Percentiles rank a stretch among this genome's conserved stretches.
Evolutionary conservation across 176 grass and related monocot species (phyloP).

Genomic region (Cymbopogon citratus): DNA sequence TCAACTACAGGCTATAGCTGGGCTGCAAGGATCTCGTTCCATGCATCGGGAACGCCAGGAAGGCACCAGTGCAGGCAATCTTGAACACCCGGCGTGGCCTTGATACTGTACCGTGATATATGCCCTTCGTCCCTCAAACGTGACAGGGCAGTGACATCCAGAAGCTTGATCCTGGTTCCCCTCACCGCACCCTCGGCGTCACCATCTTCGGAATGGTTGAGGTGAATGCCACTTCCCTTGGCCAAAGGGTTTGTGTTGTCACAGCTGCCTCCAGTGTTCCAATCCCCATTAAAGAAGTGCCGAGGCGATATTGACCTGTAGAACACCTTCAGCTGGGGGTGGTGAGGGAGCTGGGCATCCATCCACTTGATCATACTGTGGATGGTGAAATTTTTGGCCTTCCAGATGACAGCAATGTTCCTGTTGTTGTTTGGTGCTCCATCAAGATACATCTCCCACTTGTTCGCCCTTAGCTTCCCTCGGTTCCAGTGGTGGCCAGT

Average conservation of each 20-base stretch:
- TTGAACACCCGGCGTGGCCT: conserved; percentile 54
- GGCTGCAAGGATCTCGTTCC: conserved; percentile 78
- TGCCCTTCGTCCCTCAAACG: conserved; percentile 76
- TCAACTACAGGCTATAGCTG: conserved; percentile 42
- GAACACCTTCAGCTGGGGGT: conserved; percentile 63
- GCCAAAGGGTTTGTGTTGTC: conserved; percentile 72
- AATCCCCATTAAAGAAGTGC: conserved; percentile 84
- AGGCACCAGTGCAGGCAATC: conserved; percentile 96
- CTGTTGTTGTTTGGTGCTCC: conserved; percentile 53
- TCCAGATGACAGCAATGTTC: conserved; percentile 59
- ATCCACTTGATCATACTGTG: conserved; percentile 69
- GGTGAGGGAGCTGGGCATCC: conserved; percentile 52
- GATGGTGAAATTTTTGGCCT: conserved; percentile 75
- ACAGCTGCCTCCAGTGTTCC: conserved; percentile 65
- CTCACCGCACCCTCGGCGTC: conserved; percentile 53
- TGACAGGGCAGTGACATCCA: conserved; percentile 76
- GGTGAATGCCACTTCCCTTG: conserved; percentile 46
- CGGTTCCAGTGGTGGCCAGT: conserved; percentile 93
- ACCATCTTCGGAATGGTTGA: conserved; percentile 49
- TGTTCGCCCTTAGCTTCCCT: conserved; percentile 64
- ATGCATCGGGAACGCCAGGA: conserved; percentile 77
- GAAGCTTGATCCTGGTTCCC: conserved; percentile 58
- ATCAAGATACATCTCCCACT: conserved; percentile 73
- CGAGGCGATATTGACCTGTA: conserved; percentile 67
- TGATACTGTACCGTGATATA: conserved; percentile 67